phyloP scores from a whole-genome alignment of 2,329 filamentous ascomycete species.

The Fusarium albidum region DNA sequence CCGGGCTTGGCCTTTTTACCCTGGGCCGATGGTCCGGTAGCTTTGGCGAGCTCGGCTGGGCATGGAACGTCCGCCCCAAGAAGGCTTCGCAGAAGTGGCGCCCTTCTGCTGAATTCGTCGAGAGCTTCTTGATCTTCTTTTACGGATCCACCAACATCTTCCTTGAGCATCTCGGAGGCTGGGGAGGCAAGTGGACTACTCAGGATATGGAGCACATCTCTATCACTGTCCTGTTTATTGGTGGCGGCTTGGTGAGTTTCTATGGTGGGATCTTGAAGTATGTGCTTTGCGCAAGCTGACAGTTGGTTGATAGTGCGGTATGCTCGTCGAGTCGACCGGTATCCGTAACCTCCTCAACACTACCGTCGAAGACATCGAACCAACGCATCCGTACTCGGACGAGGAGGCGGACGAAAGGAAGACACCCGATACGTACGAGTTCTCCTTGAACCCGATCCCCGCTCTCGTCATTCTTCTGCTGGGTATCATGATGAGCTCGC shows the following conservation, averaged over 20 bases:
- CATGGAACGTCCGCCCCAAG: conserved; percentile 86
- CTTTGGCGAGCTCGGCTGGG: conserved; percentile 92
- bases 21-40: conserved; percentile 90
- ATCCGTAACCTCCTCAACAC: conserved; percentile 74
- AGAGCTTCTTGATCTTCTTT: conserved; percentile 88
- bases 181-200: conserved; percentile 75
- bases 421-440: conserved; percentile 71
- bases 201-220: conserved; percentile 91
- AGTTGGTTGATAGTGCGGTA: conserved; percentile 67
- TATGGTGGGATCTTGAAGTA: background rate
- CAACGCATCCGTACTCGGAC: conserved; percentile 47
- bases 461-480: conserved; percentile 85
- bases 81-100: conserved; percentile 67
- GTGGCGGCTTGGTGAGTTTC: conserved; percentile 79
- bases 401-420: conserved; percentile 59
- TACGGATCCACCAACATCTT: conserved; percentile 93
- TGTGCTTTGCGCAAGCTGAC: conserved; percentile 35
- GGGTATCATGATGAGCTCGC: conserved; percentile 94
- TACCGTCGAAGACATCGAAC: conserved; percentile 50
- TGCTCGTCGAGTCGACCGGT: conserved; percentile 80
- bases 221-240: conserved; percentile 93
- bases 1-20: conserved; percentile 89
- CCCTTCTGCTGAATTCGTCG: conserved; percentile 86
- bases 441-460: conserved; percentile 89
- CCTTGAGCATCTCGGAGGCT: conserved; percentile 83